phyloP scores from a whole-genome alignment of 1,139 yeast genomes.

The Debaryomyces sp. region DNA sequence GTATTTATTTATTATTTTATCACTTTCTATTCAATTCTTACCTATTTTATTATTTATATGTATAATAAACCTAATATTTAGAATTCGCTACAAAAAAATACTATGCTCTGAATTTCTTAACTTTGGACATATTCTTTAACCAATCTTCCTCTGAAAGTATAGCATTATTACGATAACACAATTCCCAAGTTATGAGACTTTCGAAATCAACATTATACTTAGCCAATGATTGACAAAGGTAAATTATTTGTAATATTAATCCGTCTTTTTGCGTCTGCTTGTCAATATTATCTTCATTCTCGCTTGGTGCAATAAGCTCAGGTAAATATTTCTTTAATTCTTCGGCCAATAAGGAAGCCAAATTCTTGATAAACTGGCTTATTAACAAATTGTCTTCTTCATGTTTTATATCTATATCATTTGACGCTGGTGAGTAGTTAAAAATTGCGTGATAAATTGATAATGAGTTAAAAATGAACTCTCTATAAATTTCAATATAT shows the following conservation, averaged over 20 bases:
- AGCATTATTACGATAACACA: slow-evolving; percentile 24
- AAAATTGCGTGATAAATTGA: slow-evolving; percentile 69
- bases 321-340: slow-evolving; percentile 35
- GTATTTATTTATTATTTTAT: background rate
- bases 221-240: slow-evolving; percentile 74
- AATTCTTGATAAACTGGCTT: slow-evolving; percentile 36
- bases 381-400: slow-evolving; percentile 31
- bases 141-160: slow-evolving; percentile 36
- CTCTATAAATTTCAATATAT: slow-evolving; percentile 81
- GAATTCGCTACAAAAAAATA: background rate
- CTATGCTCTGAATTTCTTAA: slow-evolving; percentile 34
- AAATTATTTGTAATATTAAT: slow-evolving; percentile 69
- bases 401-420: slow-evolving; percentile 13
- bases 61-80: background rate
- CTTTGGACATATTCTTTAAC: slow-evolving; percentile 38
- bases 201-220: slow-evolving; percentile 73
- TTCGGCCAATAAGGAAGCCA: slow-evolving; percentile 29
- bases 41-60: slow-evolving; percentile 3
- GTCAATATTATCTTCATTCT: slow-evolving; percentile 35
- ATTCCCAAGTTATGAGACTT: slow-evolving; percentile 41
- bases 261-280: slow-evolving; percentile 55
- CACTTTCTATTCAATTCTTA: background rate
- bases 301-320: slow-evolving; percentile 14
- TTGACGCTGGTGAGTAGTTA: slow-evolving; percentile 23
- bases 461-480: slow-evolving; percentile 73